Evolutionary conservation across 495 filamentous ascomycete genomes (phyloP), one percentile per base, ranked within the genome.

Genomic region (Cercophora scortea): DNA sequence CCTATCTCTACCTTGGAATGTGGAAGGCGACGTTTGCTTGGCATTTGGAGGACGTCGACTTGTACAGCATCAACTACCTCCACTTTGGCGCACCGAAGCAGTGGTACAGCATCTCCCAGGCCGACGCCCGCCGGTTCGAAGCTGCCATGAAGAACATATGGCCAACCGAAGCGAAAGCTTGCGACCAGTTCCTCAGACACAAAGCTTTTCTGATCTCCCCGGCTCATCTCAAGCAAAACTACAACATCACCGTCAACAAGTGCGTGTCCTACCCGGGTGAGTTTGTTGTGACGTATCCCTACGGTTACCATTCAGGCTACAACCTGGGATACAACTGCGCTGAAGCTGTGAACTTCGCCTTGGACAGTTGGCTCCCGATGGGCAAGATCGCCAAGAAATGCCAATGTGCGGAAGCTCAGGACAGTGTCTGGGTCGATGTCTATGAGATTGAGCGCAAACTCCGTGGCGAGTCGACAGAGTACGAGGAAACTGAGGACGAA

Each of bases 21-120:
- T 98, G 93, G 93, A 98, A 96, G 63, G 93, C 93, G 16, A 96
- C 93, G 2, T 98, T 98, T 64, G 92, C 93, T 9, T 98, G 93
- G 93, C 93, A 98, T 79, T 73, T 98, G 39, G 93, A 98, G 63
- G 93, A 98, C 71, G 90, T 98, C 49, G 93, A 98, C 71, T 80
- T 98, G 2, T 97, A 97, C 78, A 96, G 91, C 71, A 98, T 98
- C 76, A 98, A 98, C 72, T 98, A 96, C 67, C 90, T 98, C 54
- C 93, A 98, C 64, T 98, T 98, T 65, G 93, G 93, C 42, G 93
- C 93, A 10, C 93, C 93, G 5, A 98, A 98, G 66, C 93, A 98
- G 64, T 98, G 93, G 93, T 98, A 98, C 71, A 96, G 90, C 66
- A 98, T 98, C 54, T 95, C 92, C 1, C 94, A 96, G 64, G 86